phyloP scores from a whole-genome alignment of 148 eudicot genomes.

The Fagopyrum tataricum region DNA sequence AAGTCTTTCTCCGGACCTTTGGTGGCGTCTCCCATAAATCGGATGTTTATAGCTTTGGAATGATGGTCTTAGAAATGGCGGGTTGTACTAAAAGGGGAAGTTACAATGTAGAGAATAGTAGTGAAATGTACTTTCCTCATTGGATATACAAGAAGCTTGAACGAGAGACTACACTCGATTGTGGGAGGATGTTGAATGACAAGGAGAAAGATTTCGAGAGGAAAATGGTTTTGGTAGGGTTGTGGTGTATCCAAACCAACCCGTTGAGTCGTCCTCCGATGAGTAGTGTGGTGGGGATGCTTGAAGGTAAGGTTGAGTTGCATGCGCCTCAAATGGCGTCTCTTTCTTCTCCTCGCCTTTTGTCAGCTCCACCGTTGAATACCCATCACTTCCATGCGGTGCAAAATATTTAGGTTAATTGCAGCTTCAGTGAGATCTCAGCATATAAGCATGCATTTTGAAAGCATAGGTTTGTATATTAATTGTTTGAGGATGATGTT shows the following conservation, averaged over 20 bases:
- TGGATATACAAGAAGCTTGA: slow-evolving; percentile 29
- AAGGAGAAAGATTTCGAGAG: slow-evolving; percentile 18
- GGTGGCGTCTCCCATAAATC: neutral
- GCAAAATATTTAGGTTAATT: too few species aligned
- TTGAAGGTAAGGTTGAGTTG: neutral
- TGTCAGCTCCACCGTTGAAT: too few species aligned
- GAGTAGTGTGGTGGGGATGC: neutral
- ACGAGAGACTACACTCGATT: neutral
- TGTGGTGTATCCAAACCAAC: too few species aligned
- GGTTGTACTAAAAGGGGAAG: neutral
- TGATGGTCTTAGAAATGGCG: neutral
- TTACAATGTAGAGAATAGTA: neutral
- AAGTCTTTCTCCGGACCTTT: neutral
- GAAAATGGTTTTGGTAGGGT: slow-evolving; percentile 23
- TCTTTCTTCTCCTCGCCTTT: too few species aligned
- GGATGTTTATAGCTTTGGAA: neutral
- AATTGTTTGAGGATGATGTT: too few species aligned
- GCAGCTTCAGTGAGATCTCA: too few species aligned
- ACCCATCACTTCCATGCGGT: too few species aligned
- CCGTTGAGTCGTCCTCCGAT: neutral
- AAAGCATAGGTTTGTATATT: too few species aligned
- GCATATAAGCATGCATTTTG: too few species aligned
- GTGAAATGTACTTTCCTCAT: neutral
- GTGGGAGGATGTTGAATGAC: neutral
- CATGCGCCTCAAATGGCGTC: too few species aligned